Base-by-base conservation (phyloP, 192 early-diverging fungal species). In the Podila horticola region DNA sequence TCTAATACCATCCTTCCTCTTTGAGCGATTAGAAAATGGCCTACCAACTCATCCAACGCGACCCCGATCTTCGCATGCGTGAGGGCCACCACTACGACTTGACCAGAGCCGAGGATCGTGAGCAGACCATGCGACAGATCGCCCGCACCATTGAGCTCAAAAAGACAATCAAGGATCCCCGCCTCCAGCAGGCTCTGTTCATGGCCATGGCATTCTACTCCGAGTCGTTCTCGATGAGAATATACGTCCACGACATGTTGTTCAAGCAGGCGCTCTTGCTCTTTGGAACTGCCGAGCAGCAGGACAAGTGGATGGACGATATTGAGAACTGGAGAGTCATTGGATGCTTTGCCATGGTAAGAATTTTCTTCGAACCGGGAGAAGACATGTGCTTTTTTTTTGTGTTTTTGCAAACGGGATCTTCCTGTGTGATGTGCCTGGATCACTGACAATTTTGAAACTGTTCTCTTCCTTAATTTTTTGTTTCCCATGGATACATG, bases 261-360 rank as follows among this genome's bases (percentile, higher is more conserved):
- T 90, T 92, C 79, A 74, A 68, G 60, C 83, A 88, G 22, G 85
- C 88, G 6, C 65, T 92, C 51, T 69, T 82, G 49, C 75, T 91
- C 62, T 88, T 92, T 66, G 87, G 89, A 22, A 88, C 81, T n/a
- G 67, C 83, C 1, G 90, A 88, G 55, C 91, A 92, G 69, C 75
- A 86, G 55, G 86, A 81, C 13, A 59, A 84, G 31, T 89, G 85
- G 85, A 75, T 88, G 45, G 84, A 83, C 20, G 85, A 90, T 58
- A 83, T 91, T 20, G 75, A 83, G 24, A 86, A 83, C 55, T 91
- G 82, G 73, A 75, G 84, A 62, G 73, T 90, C 13, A 66, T 90
- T 64, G 91, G 91, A 62, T 88, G 91, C 64, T 92, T 91, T 77
- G 91, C 90, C 6, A 91, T 92, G 89, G 87, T 90, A 89, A 26